Evolutionary conservation across 345 rosid genomes (phyloP), one percentile per base, ranked within the genome.

Genomic region (Microthlaspi erraticum): DNA sequence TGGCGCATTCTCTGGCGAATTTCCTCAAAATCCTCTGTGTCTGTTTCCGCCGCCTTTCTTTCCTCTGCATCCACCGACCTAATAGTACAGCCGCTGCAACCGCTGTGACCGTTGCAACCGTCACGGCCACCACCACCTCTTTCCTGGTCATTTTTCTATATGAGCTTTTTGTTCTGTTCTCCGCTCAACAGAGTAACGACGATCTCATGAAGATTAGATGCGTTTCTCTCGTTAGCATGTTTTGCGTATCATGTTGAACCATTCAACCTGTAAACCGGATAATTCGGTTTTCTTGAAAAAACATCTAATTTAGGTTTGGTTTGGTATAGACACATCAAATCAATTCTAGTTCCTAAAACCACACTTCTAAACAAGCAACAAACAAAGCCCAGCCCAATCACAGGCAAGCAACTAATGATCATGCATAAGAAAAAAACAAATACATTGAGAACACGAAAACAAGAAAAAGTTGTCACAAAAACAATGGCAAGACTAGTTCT

Each of bases 1-100:
- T 81, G 52, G 87, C 92, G 13, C 89, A 81, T 67, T 87, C 87
- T 68, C 78, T 73, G 3, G 89, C 85, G 18, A 85, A 80, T 58
- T 79, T 82, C 8, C 81, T 71, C 10, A 87, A 20, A 34, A 87
- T 85, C 12, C 75, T 55, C 23, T 83, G 80, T 0, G 85, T 75
- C 4, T 78, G 69, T 77, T 78, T 81, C 72, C 73, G 56, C 26
- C 64, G 76, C 11, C 79, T 42, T 50, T 83, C 83, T 45, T 71
- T 84, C 46, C 76, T 79, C 55, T 29, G 64, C 42, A 69, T 64
- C 81, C 81, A 66, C 62, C 49, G 74, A 41, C 71, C 59, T 42
- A 73, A 32, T 13, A 70, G 1, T 49, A 80, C 62, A 12, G 70
- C 83, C 11, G 44, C 70, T 18, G 72, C 76, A 16, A 69, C 75